A percentile compares a stretch with the other conserved stretches of the same genome.
Evolutionary conservation across 805 yeast species (phyloP).

Genomic region (Ogataea zsoltii): DNA sequence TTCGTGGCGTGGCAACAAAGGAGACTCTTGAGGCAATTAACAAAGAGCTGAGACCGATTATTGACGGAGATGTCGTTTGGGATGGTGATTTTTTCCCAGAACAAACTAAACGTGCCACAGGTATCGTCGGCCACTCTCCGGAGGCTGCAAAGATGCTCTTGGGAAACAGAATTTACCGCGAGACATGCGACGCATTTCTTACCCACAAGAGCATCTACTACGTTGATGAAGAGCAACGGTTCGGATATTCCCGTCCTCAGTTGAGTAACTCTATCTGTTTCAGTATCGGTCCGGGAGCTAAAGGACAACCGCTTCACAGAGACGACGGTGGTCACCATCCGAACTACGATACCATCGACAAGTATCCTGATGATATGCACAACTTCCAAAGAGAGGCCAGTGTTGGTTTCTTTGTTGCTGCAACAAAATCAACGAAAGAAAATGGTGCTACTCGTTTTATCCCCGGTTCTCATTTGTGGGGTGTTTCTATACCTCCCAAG

Average conservation of each 20-base stretch:
- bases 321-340: constrained; percentile 34
- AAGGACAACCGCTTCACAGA: constrained; percentile 30
- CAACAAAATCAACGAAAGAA: constrained; percentile 27
- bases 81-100: constrained; percentile 16
- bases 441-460: constrained; percentile 36
- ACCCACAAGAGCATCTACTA: constrained; percentile 13
- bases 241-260: constrained; percentile 26
- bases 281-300: constrained; percentile 32
- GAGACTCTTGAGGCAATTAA: constrained; percentile 19
- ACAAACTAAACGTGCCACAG: constrained; percentile 15
- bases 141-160: constrained; percentile 10
- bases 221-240: constrained; percentile 14
- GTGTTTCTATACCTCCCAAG: constrained; percentile 21
- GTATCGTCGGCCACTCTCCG: constrained; percentile 14
- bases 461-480: constrained; percentile 36
- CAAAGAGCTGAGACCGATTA: constrained; percentile 23
- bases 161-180: constrained; percentile 9
- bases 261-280: constrained; percentile 28
- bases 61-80: constrained; percentile 23
- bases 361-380: constrained; percentile 13
- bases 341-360: constrained; percentile 20
- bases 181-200: constrained; percentile 15
- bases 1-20: constrained; percentile 19
- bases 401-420: constrained; percentile 30
- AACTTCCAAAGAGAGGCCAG: constrained; percentile 21